A percentile compares a stretch with the other conserved stretches of the same genome.
phyloP scores from a whole-genome alignment of 1,139 yeast species.

The Candida sp. region DNA sequence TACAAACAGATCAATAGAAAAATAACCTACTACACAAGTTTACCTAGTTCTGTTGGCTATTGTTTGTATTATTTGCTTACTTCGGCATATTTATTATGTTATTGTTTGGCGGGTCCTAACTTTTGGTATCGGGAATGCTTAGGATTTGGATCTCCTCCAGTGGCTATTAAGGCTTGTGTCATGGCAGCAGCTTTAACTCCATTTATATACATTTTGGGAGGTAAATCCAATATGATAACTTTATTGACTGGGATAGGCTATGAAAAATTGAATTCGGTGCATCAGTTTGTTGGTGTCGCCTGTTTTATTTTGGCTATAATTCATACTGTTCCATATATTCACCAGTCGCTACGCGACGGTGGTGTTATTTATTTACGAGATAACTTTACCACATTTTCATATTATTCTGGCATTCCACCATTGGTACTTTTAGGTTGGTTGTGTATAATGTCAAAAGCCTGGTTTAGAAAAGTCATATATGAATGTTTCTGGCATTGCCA shows the following conservation, averaged over 20 bases:
- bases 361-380: slow-evolving; percentile 28
- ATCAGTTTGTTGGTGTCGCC: slow-evolving; percentile 46
- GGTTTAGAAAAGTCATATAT: slow-evolving; percentile 42
- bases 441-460: slow-evolving; percentile 44
- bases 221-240: slow-evolving; percentile 50
- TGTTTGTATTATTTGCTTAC: slow-evolving; percentile 35
- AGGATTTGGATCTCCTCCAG: slow-evolving; percentile 66
- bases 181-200: slow-evolving; percentile 55
- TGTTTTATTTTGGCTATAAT: slow-evolving; percentile 47
- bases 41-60: slow-evolving; percentile 53
- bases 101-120: slow-evolving; percentile 47
- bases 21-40: slow-evolving; percentile 35
- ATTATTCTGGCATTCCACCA: slow-evolving; percentile 39
- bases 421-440: slow-evolving; percentile 43
- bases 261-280: slow-evolving; percentile 51
- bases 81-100: slow-evolving; percentile 43
- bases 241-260: slow-evolving; percentile 53
- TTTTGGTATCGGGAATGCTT: slow-evolving; percentile 54
- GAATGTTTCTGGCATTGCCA: slow-evolving; percentile 56
- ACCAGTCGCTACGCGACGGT: slow-evolving; percentile 49
- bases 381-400: slow-evolving; percentile 14
- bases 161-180: slow-evolving; percentile 52
- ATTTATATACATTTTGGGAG: slow-evolving; percentile 47
- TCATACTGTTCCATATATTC: slow-evolving; percentile 53
- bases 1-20: slow-evolving; percentile 45